Percentiles rank a stretch among this genome's conserved stretches.
These are phyloP conservation scores for Coprinopsis marcescibilis DNA, from an alignment of 768 basidiomycete genomes.

Conservation along the genomic window DNA sequence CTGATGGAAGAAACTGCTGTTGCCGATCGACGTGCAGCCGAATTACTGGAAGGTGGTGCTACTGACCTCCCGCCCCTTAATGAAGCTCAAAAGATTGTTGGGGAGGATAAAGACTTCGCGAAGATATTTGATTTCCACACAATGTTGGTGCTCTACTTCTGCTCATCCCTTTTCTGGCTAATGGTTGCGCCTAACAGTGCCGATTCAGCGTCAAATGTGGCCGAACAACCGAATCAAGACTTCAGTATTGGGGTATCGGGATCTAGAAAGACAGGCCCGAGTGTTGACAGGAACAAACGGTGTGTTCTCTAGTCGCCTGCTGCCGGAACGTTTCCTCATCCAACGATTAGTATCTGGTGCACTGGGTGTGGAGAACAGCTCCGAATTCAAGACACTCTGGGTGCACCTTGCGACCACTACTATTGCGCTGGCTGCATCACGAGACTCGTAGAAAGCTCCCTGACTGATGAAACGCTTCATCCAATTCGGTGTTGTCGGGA, in stretches of 20 bases:
- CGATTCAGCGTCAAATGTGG: not conserved
- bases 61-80: constrained; percentile 4
- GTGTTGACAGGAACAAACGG: constrained; percentile 7
- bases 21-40: constrained; percentile 10
- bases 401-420: constrained; percentile 14
- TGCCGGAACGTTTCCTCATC: not conserved
- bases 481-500: constrained; percentile 18
- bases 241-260: too few relatives aligned
- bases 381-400: constrained; percentile 3
- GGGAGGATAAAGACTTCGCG: not conserved
- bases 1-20: constrained; percentile 11
- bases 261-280: too few relatives aligned
- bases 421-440: constrained; percentile 17
- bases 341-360: constrained; percentile 13
- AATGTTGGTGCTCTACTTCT: too few relatives aligned
- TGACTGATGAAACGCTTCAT: constrained; percentile 16
- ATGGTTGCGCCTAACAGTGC: too few relatives aligned
- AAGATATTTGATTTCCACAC: not conserved
- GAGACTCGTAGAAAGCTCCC: constrained; percentile 14
- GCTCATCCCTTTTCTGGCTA: too few relatives aligned
- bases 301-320: not conserved
- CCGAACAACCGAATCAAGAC: not conserved
- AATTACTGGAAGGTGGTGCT: not conserved
- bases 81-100: constrained; percentile 8
- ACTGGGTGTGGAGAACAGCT: constrained; percentile 15